These are phyloP conservation scores for Whalleya microplaca DNA, from an alignment of 2,329 filamentous ascomycete genomes.

Conservation along the genomic window DNA sequence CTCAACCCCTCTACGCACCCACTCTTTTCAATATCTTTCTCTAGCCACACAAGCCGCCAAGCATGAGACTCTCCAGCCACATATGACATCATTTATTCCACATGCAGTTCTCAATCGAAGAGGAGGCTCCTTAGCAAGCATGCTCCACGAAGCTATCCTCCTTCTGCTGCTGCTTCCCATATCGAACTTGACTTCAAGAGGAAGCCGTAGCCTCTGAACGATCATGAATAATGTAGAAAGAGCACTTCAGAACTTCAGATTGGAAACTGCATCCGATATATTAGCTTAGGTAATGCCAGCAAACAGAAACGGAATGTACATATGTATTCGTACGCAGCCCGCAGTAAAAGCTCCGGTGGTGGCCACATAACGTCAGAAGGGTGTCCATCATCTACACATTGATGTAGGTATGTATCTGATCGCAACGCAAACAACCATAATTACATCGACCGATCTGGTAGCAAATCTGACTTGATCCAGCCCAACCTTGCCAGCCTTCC, in stretches of 20 bases:
- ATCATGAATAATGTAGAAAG: neutral
- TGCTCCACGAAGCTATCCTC: too few species aligned
- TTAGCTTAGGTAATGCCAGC: neutral
- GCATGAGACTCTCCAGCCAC: neutral
- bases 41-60: too few species aligned
- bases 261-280: neutral
- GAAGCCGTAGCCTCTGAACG: neutral
- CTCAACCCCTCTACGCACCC: too few species aligned
- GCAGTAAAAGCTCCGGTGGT: constrained; percentile 23
- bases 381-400: neutral
- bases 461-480: constrained; percentile 5
- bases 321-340: constrained; percentile 2
- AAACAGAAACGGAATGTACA: neutral
- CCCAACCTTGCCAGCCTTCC: neutral
- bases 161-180: neutral
- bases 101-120: neutral
- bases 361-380: constrained; percentile 16
- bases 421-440: neutral
- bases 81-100: neutral
- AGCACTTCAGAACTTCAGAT: neutral
- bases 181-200: neutral
- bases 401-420: neutral
- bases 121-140: neutral
- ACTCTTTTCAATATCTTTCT: too few species aligned
- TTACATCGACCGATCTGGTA: constrained; percentile 1